Evolutionary conservation across 352 stramenopile genomes (phyloP).

Genomic region (Phytophthora multivora): DNA sequence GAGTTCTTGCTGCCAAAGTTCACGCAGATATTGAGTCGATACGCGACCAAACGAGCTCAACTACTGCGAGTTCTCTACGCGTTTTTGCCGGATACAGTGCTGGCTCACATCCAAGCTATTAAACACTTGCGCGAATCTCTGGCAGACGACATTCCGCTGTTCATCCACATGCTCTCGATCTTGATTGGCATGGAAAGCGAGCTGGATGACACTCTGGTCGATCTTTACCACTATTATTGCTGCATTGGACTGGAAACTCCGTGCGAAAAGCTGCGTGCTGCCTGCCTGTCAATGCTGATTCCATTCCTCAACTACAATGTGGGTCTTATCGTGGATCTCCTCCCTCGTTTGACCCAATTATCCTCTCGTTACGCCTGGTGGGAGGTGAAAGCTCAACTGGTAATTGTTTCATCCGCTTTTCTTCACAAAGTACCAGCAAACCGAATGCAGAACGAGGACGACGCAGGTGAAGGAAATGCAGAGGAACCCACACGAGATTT

Average conservation of each 20-base stretch:
- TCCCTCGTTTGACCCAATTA: conserved; percentile 72
- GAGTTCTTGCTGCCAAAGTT: conserved; percentile 65
- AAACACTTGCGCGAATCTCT: conserved; percentile 76
- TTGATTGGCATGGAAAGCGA: conserved; percentile 73
- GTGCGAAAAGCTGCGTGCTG: conserved; percentile 78
- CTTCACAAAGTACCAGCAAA: conserved; percentile 38
- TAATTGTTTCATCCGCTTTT: conserved; percentile 69
- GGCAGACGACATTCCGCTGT: conserved; percentile 63
- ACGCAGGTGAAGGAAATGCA: not conserved
- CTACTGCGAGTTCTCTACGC: conserved; percentile 67
- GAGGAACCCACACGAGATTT: conserved; percentile 39
- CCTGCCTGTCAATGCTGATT: conserved; percentile 78
- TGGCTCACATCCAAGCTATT: conserved; percentile 77
- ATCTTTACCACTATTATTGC: conserved; percentile 90
- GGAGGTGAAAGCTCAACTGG: conserved; percentile 84
- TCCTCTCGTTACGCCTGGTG: conserved; percentile 72
- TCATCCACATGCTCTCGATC: conserved; percentile 76
- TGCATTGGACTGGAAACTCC: conserved; percentile 78
- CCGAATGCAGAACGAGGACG: conserved; percentile 20
- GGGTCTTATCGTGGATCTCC: conserved; percentile 52
- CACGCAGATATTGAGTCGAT: conserved; percentile 24
- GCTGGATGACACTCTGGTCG: conserved; percentile 72
- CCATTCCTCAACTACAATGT: conserved; percentile 48
- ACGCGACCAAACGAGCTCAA: conserved; percentile 49
- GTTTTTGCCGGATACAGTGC: conserved; percentile 53